Conservation (phyloP, 1,139 yeast species). For the Kurtzmaniella quercitrusa region DNA sequence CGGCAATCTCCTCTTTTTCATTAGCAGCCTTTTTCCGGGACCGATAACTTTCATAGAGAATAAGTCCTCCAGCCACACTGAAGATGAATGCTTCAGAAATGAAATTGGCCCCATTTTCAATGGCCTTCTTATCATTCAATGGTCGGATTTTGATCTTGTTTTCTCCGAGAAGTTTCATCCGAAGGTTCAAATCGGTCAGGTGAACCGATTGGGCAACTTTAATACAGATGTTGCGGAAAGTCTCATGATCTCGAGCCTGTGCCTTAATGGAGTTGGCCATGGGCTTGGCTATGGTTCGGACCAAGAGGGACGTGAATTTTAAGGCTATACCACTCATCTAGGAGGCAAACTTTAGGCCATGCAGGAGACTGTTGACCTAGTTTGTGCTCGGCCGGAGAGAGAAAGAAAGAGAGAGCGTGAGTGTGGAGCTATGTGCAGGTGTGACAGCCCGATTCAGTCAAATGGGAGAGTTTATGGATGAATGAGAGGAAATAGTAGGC, state of each 20-base stretch:
- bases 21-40: constrained; percentile 61
- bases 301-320: constrained; percentile 68
- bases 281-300: constrained; percentile 80
- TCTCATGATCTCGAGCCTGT: constrained; percentile 73
- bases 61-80: constrained; percentile 72
- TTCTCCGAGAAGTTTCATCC: constrained; percentile 64
- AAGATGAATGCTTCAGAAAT: constrained; percentile 76
- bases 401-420: too few relatives aligned
- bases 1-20: constrained; percentile 61
- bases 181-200: constrained; percentile 56
- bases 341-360: not conserved
- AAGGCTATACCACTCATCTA: constrained; percentile 58
- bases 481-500: too few relatives aligned
- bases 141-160: constrained; percentile 62
- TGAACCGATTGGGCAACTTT: constrained; percentile 72
- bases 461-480: too few relatives aligned
- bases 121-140: constrained; percentile 77
- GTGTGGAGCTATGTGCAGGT: too few relatives aligned
- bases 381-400: not conserved
- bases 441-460: too few relatives aligned
- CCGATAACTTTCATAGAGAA: constrained; percentile 69
- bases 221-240: constrained; percentile 61
- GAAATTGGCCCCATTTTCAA: constrained; percentile 79
- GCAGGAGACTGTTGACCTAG: not conserved
- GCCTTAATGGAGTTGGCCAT: constrained; percentile 67